Percentiles rank a stretch among this genome's conserved stretches.
Conservation (phyloP, 306 rosid species). For the Argentina anserina region DNA sequence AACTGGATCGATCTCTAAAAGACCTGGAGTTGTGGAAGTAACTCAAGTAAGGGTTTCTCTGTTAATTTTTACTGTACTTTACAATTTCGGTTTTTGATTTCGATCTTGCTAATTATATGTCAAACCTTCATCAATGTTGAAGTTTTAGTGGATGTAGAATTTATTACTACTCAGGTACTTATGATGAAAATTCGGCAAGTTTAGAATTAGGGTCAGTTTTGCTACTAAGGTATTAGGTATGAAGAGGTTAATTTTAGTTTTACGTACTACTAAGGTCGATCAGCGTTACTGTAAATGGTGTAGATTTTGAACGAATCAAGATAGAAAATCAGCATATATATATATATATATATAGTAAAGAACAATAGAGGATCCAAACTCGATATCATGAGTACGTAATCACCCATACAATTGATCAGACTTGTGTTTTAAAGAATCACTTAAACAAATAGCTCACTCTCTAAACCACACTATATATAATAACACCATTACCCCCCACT, state of each 20-base stretch:
- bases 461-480: conserved; percentile 5
- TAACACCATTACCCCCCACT: conserved; percentile 15
- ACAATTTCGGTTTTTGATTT: not conserved
- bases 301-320: not conserved
- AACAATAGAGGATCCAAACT: not conserved
- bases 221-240: not conserved
- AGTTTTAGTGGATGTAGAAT: too few relatives aligned
- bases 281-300: not conserved
- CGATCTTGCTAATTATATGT: not conserved
- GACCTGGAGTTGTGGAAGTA: too few relatives aligned
- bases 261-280: not conserved
- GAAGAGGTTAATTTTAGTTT: not conserved
- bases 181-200: not conserved
- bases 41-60: too few relatives aligned
- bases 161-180: too few relatives aligned
- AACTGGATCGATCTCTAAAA: too few relatives aligned
- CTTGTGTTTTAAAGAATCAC: not conserved
- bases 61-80: not conserved
- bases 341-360: too few relatives aligned
- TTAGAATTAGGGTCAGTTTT: not conserved
- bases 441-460: conserved; percentile 4
- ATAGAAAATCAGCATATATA: not conserved
- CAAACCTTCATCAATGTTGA: not conserved
- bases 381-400: not conserved
- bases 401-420: conserved; percentile 5